Percentiles rank a stretch among this genome's conserved stretches.
Conservation (phyloP, 2,329 filamentous ascomycete genomes). For the Chrysosporium queenslandicum region DNA sequence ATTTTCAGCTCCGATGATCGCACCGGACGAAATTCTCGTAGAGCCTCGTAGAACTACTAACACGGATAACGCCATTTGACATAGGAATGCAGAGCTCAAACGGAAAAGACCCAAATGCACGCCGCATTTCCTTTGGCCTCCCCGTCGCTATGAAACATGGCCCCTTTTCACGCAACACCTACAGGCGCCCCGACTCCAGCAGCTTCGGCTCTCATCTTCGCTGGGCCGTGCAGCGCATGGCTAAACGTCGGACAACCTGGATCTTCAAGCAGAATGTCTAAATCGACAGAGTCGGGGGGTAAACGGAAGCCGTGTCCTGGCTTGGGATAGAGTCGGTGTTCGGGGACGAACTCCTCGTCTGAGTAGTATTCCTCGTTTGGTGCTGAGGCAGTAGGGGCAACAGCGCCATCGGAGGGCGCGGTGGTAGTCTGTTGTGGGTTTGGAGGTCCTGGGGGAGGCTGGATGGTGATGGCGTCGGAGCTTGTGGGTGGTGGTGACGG, state of each 20-base stretch:
- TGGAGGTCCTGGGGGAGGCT: neutral
- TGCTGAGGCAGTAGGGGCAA: constrained; percentile 2
- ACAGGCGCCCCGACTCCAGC: constrained; percentile 13
- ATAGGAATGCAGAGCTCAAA: neutral
- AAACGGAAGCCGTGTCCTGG: constrained; percentile 53
- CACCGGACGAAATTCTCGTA: no score
- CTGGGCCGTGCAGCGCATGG: constrained; percentile 33
- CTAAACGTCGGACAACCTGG: constrained; percentile 48
- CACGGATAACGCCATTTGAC: no score
- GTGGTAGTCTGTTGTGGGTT: constrained; percentile 16
- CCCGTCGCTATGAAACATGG: neutral
- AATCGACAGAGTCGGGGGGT: constrained; percentile 48
- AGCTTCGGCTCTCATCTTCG: constrained; percentile 13
- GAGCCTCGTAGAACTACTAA: no score
- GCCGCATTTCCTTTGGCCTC: neutral
- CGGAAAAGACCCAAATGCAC: neutral
- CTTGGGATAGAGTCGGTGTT: constrained; percentile 53
- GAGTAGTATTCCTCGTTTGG: constrained; percentile 22
- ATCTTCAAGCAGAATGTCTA: constrained; percentile 54
- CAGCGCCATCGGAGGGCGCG: neutral
- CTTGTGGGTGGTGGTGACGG: neutral
- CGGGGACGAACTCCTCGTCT: constrained; percentile 41
- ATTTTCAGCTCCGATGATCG: no score
- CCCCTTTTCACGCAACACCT: constrained; percentile 12
- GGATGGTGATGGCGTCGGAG: constrained; percentile 11